Base-by-base conservation (phyloP, 108 stramenopile genomes). In the Skeletonema menzelii region DNA sequence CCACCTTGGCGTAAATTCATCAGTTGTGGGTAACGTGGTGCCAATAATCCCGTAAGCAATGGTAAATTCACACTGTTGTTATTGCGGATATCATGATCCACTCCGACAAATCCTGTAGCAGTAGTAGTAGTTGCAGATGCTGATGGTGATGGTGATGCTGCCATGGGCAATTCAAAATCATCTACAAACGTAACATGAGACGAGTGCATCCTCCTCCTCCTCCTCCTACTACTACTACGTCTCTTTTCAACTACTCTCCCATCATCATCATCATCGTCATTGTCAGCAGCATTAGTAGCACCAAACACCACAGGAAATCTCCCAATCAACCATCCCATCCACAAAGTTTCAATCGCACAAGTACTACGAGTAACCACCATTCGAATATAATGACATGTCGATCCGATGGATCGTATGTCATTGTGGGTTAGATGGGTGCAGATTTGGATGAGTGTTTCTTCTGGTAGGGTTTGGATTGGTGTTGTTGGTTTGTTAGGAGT, bases 41-140 rank as follows among this genome's bases (percentile, higher is more conserved):
- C 53, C 14, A 69, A 14, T 24, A 69, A 12, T 24, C 68, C 68
- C 0, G 57, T 38, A 2, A 69, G 17, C 35, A 69, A 3, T 12
- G 68, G 68, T 27, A 69, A 55, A 28, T 69, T 69, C 53, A 69
- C 68, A 19, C 24, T 20, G 4, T 32, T 20, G 12, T 2, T 26
- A 0, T 56, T 27, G 30, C 30, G 30, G n/a, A n/a, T n/a, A n/a
- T n/a, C n/a, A n/a, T n/a, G n/a, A n/a, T n/a, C n/a, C n/a, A n/a
- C n/a, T n/a, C n/a, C n/a, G n/a, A n/a, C n/a, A n/a, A n/a, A n/a
- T n/a, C n/a, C n/a, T n/a, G n/a, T n/a, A n/a, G n/a, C n/a, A n/a
- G n/a, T n/a, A n/a, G n/a, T n/a, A n/a, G n/a, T n/a, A n/a, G 30
- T 30, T 30, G 30, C 30, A 3, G 31, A 0, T 32, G 31, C 31